A percentile compares a stretch with the other conserved stretches of the same genome.
Conservation (phyloP, 768 basidiomycete genomes). For the Auriscalpium microsporum region DNA sequence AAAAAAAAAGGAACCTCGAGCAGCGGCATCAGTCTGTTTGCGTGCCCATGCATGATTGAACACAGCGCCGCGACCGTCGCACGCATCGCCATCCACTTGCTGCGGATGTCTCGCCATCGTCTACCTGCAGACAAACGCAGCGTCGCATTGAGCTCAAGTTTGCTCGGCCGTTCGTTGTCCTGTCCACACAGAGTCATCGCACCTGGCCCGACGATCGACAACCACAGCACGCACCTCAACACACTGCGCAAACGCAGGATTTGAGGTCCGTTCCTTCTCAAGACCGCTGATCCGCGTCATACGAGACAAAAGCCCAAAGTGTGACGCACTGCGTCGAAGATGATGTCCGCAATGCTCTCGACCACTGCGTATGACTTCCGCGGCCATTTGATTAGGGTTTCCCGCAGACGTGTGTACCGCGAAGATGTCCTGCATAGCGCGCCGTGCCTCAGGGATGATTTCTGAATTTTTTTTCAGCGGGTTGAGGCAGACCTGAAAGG, state of each 20-base stretch:
- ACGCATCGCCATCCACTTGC: no score
- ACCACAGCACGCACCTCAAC: constrained; percentile 73
- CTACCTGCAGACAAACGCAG: no score
- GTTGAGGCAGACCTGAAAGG: constrained; percentile 67
- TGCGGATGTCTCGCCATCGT: no score
- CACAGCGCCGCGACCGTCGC: no score
- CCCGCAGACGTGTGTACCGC: constrained; percentile 85
- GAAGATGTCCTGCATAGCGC: constrained; percentile 83
- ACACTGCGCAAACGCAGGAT: constrained; percentile 87
- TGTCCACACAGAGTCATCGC: constrained; percentile 21
- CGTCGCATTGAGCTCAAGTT: constrained; percentile 94
- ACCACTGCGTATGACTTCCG: constrained; percentile 95
- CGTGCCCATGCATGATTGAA: no score
- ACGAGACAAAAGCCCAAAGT: constrained; percentile 92
- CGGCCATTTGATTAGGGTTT: constrained; percentile 87
- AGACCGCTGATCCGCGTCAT: constrained; percentile 97
- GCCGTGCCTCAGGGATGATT: constrained; percentile 66
- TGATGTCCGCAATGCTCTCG: constrained; percentile 83
- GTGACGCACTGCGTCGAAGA: constrained; percentile 78
- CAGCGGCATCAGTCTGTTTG: no score
- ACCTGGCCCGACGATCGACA: background rate
- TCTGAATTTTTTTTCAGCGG: constrained; percentile 68
- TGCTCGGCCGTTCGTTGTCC: constrained; percentile 86
- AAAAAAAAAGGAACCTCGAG: no score
- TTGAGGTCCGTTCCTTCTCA: constrained; percentile 94